Base-by-base conservation (phyloP, 2,329 filamentous ascomycete species). In the Pseudogymnoascus sp. region DNA sequence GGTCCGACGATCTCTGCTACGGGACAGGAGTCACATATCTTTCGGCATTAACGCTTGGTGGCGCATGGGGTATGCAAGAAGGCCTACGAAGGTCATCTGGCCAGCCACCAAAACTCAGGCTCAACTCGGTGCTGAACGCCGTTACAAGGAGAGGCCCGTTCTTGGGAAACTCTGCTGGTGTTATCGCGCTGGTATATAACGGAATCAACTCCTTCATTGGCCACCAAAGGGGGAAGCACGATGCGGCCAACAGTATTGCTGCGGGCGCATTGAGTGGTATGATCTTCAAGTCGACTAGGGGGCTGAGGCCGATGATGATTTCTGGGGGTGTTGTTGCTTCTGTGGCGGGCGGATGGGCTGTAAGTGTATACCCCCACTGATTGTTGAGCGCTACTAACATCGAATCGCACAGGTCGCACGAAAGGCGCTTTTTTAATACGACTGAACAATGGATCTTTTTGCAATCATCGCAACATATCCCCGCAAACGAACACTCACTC, bases 1-100 rank as follows among this genome's bases (percentile, higher is more conserved):
- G 96, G 87, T 96, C 93, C 65, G 95, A 99, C 75, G 95, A 99
- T 76, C 85, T 99, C 65, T 97, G 95, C 79, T 99, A 99, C 76
- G 95, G 96, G 73, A 96, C 95, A 21, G 95, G 95, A 71, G 88
- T 93, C 66, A 96, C 92, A 73, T 99, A 99, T 75, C 82, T 99
- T 65, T 81, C 90, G n/a, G 95, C 90, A 5, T 80, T 99, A 71
- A 84, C 88, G 42, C 75, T 96, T 68, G 95, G 95, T 76, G 95
- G 95, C 69, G 88, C 86, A 63, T 97, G 93, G 93, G 95, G 95
- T 66, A 77, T 99, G 69, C 88, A 90, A 68, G 95, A 99, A 77
- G 95, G 95, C 9, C 78, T 97, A 70, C 86, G 88, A 72, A 88
- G 89, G 76, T 89, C 88, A n/a, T 85, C 85, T 66, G 83, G 80